Evolutionary conservation across 2,329 filamentous ascomycete genomes (phyloP).

Genomic region (Emmonsia crescens): DNA sequence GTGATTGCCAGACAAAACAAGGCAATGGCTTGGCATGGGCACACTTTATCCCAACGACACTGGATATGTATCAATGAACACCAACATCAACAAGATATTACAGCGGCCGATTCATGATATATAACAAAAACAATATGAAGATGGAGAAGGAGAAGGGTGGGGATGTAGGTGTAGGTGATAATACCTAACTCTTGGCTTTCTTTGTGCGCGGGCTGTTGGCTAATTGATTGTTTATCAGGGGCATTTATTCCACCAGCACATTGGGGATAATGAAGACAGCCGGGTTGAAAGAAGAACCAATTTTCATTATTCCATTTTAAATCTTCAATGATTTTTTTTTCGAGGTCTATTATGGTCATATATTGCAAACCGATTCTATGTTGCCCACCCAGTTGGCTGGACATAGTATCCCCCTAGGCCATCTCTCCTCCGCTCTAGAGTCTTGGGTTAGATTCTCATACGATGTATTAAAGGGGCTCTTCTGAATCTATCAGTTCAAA

Average conservation of each 20-base stretch:
- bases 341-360: not conserved
- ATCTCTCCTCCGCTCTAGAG: not conserved
- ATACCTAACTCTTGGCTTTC: not conserved
- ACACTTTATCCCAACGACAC: not conserved
- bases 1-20: not conserved
- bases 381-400: too few relatives aligned
- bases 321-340: not conserved
- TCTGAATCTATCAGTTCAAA: not conserved
- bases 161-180: not conserved
- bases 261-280: not conserved
- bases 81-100: not conserved
- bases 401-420: not conserved
- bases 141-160: not conserved
- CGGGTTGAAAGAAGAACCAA: not conserved
- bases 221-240: not conserved
- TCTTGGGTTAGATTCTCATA: not conserved
- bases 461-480: not conserved
- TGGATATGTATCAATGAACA: not conserved
- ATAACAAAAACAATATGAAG: not conserved
- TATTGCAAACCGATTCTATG: not conserved
- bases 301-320: not conserved
- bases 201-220: not conserved
- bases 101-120: not conserved
- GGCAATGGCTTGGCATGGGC: not conserved
- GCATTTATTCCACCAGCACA: not conserved